These are phyloP conservation scores for Immersiporthe knoxdaviesiana DNA, from an alignment of 2,329 filamentous ascomycete species.

Conservation along the genomic window DNA sequence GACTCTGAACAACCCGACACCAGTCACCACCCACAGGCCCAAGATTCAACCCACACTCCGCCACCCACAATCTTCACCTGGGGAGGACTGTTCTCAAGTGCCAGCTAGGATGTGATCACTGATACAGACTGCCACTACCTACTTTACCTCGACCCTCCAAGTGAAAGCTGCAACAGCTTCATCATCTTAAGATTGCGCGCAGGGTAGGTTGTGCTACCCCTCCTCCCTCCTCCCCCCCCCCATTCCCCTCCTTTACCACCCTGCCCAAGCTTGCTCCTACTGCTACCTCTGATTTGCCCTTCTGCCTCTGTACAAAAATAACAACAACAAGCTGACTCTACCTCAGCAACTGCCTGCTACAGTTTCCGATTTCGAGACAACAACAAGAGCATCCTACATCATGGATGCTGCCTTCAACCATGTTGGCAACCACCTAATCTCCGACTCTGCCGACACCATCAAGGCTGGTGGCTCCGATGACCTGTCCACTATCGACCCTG, in stretches of 20 bases:
- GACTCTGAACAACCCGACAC: slow-evolving; percentile 10
- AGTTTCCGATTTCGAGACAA: slow-evolving; percentile 30
- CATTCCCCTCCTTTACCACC: not conserved
- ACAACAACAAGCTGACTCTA: slow-evolving; percentile 8
- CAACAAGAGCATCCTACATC: slow-evolving; percentile 36
- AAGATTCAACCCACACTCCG: slow-evolving; percentile 7
- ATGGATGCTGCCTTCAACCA: slow-evolving; percentile 87
- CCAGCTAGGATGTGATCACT: slow-evolving; percentile 28
- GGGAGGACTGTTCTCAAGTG: slow-evolving; percentile 12
- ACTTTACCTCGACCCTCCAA: slow-evolving; percentile 20
- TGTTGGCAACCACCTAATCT: slow-evolving; percentile 83
- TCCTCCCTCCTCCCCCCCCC: slow-evolving; percentile 4
- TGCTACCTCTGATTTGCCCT: not conserved
- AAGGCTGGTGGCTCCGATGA: slow-evolving; percentile 83
- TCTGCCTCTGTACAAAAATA: no score
- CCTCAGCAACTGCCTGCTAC: slow-evolving; percentile 13
- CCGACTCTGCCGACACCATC: slow-evolving; percentile 82
- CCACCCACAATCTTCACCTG: slow-evolving; percentile 13
- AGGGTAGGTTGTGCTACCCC: slow-evolving; percentile 8
- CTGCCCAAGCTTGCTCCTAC: slow-evolving; percentile 14
- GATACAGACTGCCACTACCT: slow-evolving; percentile 16
- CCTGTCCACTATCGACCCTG: slow-evolving; percentile 70
- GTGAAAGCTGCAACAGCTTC: slow-evolving; percentile 19
- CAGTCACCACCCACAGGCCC: slow-evolving; percentile 3
- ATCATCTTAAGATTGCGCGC: slow-evolving; percentile 3